These are phyloP conservation scores for Lactarius quietus DNA, from an alignment of 768 basidiomycete genomes.

Conservation along the genomic window DNA sequence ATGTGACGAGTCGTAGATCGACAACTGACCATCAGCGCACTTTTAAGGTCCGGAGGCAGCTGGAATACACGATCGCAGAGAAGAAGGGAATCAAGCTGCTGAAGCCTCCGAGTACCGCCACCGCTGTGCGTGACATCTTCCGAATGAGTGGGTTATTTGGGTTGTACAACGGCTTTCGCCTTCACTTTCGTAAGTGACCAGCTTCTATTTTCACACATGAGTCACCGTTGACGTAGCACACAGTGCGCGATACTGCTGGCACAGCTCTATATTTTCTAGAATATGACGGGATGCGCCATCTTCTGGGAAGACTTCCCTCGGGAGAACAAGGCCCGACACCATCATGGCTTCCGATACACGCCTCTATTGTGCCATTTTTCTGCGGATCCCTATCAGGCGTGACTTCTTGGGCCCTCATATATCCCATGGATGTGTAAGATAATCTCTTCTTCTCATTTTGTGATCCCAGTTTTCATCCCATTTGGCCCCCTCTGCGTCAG, in stretches of 20 bases:
- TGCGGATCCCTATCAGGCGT: constrained; percentile 92
- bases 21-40: neutral
- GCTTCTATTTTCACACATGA: neutral
- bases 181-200: constrained; percentile 71
- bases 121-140: constrained; percentile 80
- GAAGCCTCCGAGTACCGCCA: constrained; percentile 74
- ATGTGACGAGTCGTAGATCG: neutral
- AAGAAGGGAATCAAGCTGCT: constrained; percentile 65
- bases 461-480: constrained; percentile 19
- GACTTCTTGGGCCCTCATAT: constrained; percentile 55
- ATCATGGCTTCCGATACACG: constrained; percentile 80
- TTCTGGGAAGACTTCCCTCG: constrained; percentile 70
- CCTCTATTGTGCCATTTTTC: constrained; percentile 80
- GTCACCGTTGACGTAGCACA: neutral
- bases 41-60: constrained; percentile 75
- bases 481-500: constrained; percentile 36
- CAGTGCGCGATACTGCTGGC: constrained; percentile 85
- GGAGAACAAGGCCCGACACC: constrained; percentile 82
- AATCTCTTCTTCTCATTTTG: neutral
- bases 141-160: constrained; percentile 57
- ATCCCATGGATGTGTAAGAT: constrained; percentile 88
- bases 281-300: constrained; percentile 87
- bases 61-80: constrained; percentile 88
- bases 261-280: constrained; percentile 92
- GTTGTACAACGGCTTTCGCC: constrained; percentile 77